These are phyloP conservation scores for Paecilomyces formosus DNA, from an alignment of 2,329 filamentous ascomycete species.

Conservation along the genomic window DNA sequence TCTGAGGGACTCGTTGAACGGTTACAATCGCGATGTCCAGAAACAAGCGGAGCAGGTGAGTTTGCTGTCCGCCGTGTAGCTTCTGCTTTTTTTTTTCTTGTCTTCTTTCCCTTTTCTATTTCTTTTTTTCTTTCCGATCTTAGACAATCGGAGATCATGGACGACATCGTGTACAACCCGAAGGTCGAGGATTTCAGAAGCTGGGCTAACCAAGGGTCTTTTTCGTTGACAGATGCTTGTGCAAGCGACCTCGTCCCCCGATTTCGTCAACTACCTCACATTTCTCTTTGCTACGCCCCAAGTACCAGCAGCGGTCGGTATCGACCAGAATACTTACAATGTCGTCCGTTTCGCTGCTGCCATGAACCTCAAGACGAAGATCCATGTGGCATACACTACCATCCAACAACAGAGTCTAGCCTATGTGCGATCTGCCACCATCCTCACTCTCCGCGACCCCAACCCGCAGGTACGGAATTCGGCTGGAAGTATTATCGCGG, in stretches of 20 bases:
- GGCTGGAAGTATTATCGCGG: conserved; percentile 88
- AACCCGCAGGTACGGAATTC: conserved; percentile 78
- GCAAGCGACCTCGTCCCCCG: conserved; percentile 79
- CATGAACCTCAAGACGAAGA: conserved; percentile 93
- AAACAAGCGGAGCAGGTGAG: conserved; percentile 84
- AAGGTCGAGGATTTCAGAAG: not conserved
- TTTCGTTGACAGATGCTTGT: conserved; percentile 66
- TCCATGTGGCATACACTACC: conserved; percentile 65
- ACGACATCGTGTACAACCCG: not conserved
- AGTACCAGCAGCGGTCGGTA: conserved; percentile 46
- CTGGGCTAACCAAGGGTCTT: not conserved
- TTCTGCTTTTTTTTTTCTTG: conserved; percentile 7
- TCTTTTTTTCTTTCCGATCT: not conserved
- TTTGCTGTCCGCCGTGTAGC: conserved; percentile 12
- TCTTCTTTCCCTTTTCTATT: conserved; percentile 6
- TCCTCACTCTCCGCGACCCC: conserved; percentile 72
- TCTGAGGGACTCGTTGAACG: conserved; percentile 86
- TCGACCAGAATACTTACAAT: conserved; percentile 58
- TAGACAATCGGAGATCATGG: not conserved
- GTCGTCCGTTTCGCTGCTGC: conserved; percentile 79
- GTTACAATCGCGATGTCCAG: conserved; percentile 68
- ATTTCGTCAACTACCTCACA: conserved; percentile 95
- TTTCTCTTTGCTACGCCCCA: conserved; percentile 74
- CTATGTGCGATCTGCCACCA: conserved; percentile 72
- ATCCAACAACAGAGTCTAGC: conserved; percentile 66